Conservation (phyloP, 805 yeast genomes). For the Suhomyces kilbournensis region DNA sequence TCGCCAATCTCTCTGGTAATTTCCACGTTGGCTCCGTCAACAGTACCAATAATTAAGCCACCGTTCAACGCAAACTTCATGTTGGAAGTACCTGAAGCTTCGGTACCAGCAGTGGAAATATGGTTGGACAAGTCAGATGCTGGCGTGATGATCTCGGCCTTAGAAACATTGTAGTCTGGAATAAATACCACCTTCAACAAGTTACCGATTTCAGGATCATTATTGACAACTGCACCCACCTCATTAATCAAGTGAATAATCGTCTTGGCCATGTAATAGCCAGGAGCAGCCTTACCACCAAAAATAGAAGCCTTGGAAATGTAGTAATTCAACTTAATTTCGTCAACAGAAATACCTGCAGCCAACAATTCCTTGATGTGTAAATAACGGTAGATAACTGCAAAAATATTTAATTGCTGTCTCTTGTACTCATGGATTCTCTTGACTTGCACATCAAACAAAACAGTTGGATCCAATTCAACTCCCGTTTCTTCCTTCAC, state of each 20-base stretch:
- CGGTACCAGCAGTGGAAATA: conserved; percentile 96
- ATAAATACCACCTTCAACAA: conserved; percentile 81
- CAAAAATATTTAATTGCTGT: conserved; percentile 89
- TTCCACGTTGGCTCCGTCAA: conserved; percentile 96
- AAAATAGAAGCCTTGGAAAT: conserved; percentile 76
- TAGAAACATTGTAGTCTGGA: conserved; percentile 91
- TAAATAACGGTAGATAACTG: conserved; percentile 80
- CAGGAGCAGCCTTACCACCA: conserved; percentile 98
- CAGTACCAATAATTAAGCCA: conserved; percentile 91
- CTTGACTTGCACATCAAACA: conserved; percentile 91
- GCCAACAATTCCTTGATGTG: conserved; percentile 65
- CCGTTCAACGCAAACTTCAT: conserved; percentile 95
- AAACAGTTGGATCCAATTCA: conserved; percentile 65
- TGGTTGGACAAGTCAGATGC: conserved; percentile 91
- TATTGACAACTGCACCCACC: conserved; percentile 77
- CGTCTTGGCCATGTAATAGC: conserved; percentile 90
- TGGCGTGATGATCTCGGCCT: conserved; percentile 87
- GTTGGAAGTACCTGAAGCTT: conserved; percentile 93
- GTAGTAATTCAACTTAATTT: conserved; percentile 57
- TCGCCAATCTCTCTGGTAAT: conserved; percentile 92
- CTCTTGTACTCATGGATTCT: conserved; percentile 95
- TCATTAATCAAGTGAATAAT: conserved; percentile 82
- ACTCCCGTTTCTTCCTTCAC: conserved; percentile 63
- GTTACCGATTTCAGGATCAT: conserved; percentile 70
- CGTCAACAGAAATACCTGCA: conserved; percentile 40